Evolutionary conservation across 495 filamentous ascomycete species (phyloP), one percentile per base, ranked within the genome.

Genomic region (Platismatia glauca): DNA sequence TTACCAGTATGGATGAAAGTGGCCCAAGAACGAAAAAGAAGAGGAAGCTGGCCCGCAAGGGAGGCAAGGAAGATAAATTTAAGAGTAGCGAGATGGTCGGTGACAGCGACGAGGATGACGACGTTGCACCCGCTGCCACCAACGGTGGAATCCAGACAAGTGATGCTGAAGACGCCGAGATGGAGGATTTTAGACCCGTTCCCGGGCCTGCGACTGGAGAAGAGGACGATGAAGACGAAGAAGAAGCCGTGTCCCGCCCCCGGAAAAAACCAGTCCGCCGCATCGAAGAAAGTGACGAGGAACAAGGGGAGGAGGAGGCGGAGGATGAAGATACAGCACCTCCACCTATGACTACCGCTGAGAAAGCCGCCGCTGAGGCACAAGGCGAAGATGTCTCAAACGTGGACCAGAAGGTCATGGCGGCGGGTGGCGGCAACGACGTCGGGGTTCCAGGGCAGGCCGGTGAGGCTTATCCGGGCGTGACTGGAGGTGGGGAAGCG

Each of bases 21-120:
- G 66, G 76, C 70, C 65, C 79, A 75, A 77, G 81, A 76, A 67
- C 72, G 79, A 70, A 71, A 80, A 74, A 72, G 81, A 70, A 63
- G 72, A 80, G 81, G 73, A 88, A 87, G 73, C 72, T 76, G 67
- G 79, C 82, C 66, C 80, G 80, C 63, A 74, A 78, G 38, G 66
- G 66, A 22, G 72, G 66, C 22, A 74, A 69, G 31, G 68, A 70
- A 6, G 71, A 65, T 52, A 91, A 92, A 69, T 94, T 81, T 74
- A 95, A 95, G 80, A 88, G 84, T 59, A 85, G 77, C 43, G 90
- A 95, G 72, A 81, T 88, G 61, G 85, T 95, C 34, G 86, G 89
- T 41, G 88, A 91, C 58, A 88, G 85, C 60, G 86, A 88, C 60
- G 78, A 80, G 16, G 81, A 84, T 48, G 82, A 80, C 35, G 82